phyloP scores from a whole-genome alignment of 2,329 filamentous ascomycete genomes.

The Cordyceps cicadae region DNA sequence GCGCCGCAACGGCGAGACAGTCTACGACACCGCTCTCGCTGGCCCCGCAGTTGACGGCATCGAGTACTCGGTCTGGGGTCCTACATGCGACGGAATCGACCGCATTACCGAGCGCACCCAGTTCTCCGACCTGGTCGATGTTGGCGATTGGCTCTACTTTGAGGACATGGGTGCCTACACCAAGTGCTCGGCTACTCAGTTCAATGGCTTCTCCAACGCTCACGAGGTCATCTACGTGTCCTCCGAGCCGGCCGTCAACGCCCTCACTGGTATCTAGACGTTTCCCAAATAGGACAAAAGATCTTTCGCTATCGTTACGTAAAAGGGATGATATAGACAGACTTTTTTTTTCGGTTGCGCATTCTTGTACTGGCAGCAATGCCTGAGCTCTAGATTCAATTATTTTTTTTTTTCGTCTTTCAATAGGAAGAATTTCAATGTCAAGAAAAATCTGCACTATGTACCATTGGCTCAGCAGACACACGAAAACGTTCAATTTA shows the following conservation, averaged over 20 bases:
- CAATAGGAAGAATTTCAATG: no score
- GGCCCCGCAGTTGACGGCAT: conserved; percentile 43
- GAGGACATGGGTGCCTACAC: conserved; percentile 99
- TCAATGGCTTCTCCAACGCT: conserved; percentile 91
- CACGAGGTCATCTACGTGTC: conserved; percentile 93
- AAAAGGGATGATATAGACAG: neutral
- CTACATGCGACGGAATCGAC: conserved; percentile 96
- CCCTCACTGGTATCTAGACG: conserved; percentile 45
- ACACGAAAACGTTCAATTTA: no score
- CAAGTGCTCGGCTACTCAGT: conserved; percentile 92
- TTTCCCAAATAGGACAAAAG: neutral
- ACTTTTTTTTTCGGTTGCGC: neutral
- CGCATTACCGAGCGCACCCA: conserved; percentile 76
- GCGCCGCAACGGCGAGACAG: conserved; percentile 47
- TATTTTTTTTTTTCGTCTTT: neutral
- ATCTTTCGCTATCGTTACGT: neutral
- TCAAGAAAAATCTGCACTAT: no score
- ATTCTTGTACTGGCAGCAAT: neutral
- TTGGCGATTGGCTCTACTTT: conserved; percentile 98
- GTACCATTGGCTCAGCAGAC: no score
- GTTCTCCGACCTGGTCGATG: conserved; percentile 70
- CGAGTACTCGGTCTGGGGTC: conserved; percentile 96
- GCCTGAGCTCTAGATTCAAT: neutral
- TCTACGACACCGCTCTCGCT: conserved; percentile 49
- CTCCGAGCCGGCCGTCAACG: conserved; percentile 80